Evolutionary conservation across 2,329 filamentous ascomycete species (phyloP).

Genomic region (Penicillium sp.): DNA sequence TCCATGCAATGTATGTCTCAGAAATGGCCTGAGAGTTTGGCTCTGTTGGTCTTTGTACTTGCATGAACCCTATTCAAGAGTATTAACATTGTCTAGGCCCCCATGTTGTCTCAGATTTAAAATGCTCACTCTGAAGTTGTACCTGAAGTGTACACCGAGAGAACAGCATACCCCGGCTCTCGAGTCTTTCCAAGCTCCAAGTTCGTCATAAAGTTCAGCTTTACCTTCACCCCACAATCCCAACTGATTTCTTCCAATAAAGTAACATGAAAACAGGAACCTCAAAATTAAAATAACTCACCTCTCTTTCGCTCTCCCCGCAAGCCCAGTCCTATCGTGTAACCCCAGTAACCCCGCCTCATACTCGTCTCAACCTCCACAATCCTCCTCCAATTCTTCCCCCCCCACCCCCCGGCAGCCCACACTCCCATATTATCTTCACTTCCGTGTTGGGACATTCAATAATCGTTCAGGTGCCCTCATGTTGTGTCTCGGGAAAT

Average conservation of each 20-base stretch:
- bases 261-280: too few relatives aligned
- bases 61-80: background rate
- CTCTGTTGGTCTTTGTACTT: background rate
- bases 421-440: background rate
- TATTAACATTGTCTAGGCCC: background rate
- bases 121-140: background rate
- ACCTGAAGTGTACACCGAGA: background rate
- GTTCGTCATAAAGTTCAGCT: background rate
- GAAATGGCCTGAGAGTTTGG: background rate
- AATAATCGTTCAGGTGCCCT: too few relatives aligned
- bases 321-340: constrained; percentile 6
- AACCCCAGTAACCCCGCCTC: background rate
- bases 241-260: background rate
- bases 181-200: background rate
- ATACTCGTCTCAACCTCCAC: constrained; percentile 1
- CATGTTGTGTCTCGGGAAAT: too few relatives aligned
- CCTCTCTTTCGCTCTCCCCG: background rate
- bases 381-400: background rate
- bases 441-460: too few relatives aligned
- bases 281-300: background rate
- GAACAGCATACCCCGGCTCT: background rate
- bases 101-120: background rate
- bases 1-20: background rate
- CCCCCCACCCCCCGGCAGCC: background rate
- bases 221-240: background rate